Percentiles rank a stretch among this genome's conserved stretches.
These are phyloP conservation scores for Fraxinus xanthoxyloides DNA, from an alignment of 305 asterid species.

Conservation along the genomic window DNA sequence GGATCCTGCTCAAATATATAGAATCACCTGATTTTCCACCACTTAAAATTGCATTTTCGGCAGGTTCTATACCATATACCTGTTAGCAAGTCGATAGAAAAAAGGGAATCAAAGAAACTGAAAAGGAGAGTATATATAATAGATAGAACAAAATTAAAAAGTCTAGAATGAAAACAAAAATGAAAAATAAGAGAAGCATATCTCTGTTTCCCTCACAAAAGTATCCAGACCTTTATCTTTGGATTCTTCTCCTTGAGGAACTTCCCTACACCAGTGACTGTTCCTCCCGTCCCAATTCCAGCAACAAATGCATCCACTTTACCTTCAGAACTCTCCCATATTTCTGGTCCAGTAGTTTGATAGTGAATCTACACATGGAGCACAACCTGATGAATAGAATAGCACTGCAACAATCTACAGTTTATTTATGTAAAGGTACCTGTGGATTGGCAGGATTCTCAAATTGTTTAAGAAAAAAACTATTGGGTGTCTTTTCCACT, in stretches of 20 bases:
- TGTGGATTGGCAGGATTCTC: conserved; percentile 48
- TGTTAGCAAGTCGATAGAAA: neutral
- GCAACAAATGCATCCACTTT: conserved; percentile 38
- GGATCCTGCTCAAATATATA: neutral
- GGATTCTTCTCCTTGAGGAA: conserved; percentile 47
- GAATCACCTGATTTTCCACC: conserved; percentile 38
- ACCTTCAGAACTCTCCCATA: conserved; percentile 39
- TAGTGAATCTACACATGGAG: conserved; percentile 36
- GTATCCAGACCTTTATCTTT: conserved; percentile 26
- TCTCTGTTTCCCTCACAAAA: neutral
- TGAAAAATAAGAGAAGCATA: neutral
- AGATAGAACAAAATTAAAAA: neutral
- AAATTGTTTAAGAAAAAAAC: conserved; percentile 38
- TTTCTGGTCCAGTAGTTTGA: conserved; percentile 54
- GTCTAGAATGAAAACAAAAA: neutral
- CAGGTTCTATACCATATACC: conserved; percentile 44
- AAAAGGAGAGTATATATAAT: neutral
- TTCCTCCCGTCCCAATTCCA: conserved; percentile 53
- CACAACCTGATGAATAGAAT: conserved; percentile 3
- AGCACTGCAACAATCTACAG: neutral
- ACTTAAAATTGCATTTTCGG: conserved; percentile 41
- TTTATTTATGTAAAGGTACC: conserved; percentile 22
- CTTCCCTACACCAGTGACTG: conserved; percentile 47
- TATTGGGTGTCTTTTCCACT: conserved; percentile 33
- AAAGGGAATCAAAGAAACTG: neutral